Conservation (phyloP, 805 yeast species). For the Myxozyma udenii region DNA sequence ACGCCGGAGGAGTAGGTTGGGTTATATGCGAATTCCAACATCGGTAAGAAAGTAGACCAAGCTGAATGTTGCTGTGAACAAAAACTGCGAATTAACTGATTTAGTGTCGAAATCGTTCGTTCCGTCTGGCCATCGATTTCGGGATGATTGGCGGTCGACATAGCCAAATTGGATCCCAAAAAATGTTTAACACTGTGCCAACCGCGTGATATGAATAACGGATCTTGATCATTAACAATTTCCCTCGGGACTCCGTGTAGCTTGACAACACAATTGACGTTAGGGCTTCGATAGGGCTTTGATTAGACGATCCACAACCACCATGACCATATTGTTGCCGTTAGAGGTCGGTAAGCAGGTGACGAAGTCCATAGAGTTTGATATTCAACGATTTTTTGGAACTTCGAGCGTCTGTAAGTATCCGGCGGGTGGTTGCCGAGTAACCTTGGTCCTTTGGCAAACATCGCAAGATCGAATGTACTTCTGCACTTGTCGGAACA, state of each 20-base stretch:
- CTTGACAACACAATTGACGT: constrained; percentile 10
- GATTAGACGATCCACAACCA: constrained; percentile 30
- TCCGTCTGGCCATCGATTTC: constrained; percentile 9
- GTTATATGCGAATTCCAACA: constrained; percentile 6
- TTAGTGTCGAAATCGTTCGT: neutral
- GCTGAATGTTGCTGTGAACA: neutral
- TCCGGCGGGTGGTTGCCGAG: constrained; percentile 5
- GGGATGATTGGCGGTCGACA: constrained; percentile 4
- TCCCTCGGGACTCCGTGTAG: constrained; percentile 24
- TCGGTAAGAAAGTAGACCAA: neutral
- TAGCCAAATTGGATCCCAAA: constrained; percentile 10
- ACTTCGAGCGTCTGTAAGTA: constrained; percentile 17
- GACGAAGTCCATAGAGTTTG: constrained; percentile 26
- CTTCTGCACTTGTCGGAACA: constrained; percentile 4
- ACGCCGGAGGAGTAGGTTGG: no score
- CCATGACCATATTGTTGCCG: constrained; percentile 22
- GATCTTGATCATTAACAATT: constrained; percentile 28
- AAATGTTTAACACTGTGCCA: constrained; percentile 18
- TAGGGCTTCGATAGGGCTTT: constrained; percentile 18
- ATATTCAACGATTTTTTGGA: constrained; percentile 18
- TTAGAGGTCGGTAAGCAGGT: constrained; percentile 17
- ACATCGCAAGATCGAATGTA: constrained; percentile 12
- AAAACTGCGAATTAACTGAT: neutral
- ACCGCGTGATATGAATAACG: constrained; percentile 13
- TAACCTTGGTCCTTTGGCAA: constrained; percentile 13